A percentile compares a stretch with the other conserved stretches of the same genome.
Evolutionary conservation across 129 eudicot species (phyloP).

Genomic region (Flaveria brownii): DNA sequence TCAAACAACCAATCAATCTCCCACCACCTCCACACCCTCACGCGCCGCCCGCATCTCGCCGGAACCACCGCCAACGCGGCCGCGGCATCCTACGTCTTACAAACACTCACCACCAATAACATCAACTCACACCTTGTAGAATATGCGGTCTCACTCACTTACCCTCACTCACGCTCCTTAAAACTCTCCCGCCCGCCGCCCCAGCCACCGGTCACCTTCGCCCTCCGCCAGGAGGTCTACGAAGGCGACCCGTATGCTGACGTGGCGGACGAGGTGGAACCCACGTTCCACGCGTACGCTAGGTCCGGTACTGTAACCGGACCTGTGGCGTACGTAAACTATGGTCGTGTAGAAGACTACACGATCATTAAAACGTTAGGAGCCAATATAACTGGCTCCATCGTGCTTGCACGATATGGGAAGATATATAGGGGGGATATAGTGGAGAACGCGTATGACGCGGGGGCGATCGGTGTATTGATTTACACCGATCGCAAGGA

Average conservation of each 20-base stretch:
- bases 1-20: conserved; percentile 60
- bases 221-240: conserved; percentile 53
- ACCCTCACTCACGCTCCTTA: conserved; percentile 58
- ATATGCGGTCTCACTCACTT: conserved; percentile 57
- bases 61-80: conserved; percentile 72
- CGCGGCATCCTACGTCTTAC: conserved; percentile 64
- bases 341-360: conserved; percentile 78
- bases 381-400: conserved; percentile 46
- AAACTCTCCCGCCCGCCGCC: conserved; percentile 45
- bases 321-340: conserved; percentile 65
- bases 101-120: conserved; percentile 56
- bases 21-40: conserved; percentile 68
- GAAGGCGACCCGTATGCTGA: conserved; percentile 63
- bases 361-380: conserved; percentile 34
- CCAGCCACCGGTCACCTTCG: conserved; percentile 35
- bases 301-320: conserved; percentile 60
- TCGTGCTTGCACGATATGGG: conserved; percentile 72
- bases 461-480: conserved; percentile 65
- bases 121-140: conserved; percentile 51
- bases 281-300: conserved; percentile 78
- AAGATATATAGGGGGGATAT: conserved; percentile 72
- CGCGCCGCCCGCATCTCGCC: conserved; percentile 77
- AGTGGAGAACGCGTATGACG: conserved; percentile 59
- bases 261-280: conserved; percentile 56
- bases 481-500: conserved; percentile 71